Percentiles rank a stretch among this genome's conserved stretches.
These are phyloP conservation scores for Oryza nivara DNA, from an alignment of 176 grass and related monocot species.

Conservation along the genomic window DNA sequence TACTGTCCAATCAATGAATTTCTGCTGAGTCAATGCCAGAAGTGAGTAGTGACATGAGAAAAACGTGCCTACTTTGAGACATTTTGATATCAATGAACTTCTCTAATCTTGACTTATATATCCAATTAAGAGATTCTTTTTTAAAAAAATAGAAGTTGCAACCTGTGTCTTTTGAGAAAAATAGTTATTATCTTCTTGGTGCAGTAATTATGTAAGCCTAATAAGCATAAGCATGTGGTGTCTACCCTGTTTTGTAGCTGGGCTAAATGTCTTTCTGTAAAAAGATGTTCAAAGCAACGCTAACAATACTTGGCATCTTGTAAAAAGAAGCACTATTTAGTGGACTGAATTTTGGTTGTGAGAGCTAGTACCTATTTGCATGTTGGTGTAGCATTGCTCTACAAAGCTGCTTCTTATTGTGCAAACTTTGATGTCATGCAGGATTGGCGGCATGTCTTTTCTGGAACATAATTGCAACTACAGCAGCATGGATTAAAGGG, in stretches of 20 bases:
- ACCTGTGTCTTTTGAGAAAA: slow-evolving; percentile 21
- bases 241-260: neutral
- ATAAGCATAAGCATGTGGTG: slow-evolving; percentile 1
- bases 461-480: slow-evolving; percentile 87
- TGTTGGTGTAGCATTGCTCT: slow-evolving; percentile 6
- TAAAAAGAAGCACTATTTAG: slow-evolving; percentile 11
- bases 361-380: neutral
- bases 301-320: slow-evolving; percentile 20
- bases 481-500: slow-evolving; percentile 92
- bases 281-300: slow-evolving; percentile 4
- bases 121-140: neutral
- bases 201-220: neutral
- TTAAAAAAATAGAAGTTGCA: neutral
- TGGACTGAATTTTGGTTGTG: neutral
- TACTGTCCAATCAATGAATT: slow-evolving; percentile 11
- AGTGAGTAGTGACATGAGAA: slow-evolving; percentile 10
- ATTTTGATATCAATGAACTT: neutral
- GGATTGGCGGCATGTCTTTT: slow-evolving; percentile 79
- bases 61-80: neutral
- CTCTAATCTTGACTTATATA: neutral
- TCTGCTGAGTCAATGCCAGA: slow-evolving; percentile 5
- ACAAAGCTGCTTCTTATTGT: slow-evolving; percentile 35
- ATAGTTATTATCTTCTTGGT: neutral
- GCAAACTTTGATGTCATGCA: slow-evolving; percentile 52
- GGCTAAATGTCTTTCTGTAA: neutral